These are phyloP conservation scores for Atkinsonella hypoxylon DNA, from an alignment of 2,329 filamentous ascomycete species.

Conservation along the genomic window DNA sequence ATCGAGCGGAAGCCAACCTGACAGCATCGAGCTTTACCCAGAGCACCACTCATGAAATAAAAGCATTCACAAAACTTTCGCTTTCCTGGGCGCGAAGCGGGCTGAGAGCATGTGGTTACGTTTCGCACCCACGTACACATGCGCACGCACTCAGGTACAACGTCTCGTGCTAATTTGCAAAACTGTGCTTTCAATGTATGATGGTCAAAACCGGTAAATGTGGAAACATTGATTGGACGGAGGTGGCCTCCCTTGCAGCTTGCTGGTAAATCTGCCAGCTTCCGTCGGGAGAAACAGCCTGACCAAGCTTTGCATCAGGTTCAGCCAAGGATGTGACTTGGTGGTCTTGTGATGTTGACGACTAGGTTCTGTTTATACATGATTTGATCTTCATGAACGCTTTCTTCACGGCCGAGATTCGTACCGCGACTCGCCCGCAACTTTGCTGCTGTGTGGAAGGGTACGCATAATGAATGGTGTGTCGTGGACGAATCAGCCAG, in stretches of 20 bases:
- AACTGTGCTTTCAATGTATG: background rate
- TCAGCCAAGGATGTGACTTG: background rate
- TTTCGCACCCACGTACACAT: background rate
- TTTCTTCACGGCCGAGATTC: no score
- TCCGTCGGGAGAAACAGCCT: background rate
- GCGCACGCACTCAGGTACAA: background rate
- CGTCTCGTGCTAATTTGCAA: background rate
- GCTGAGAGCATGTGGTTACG: constrained; percentile 2
- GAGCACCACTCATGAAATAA: no score
- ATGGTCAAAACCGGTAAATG: constrained; percentile 15
- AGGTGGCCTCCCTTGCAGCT: background rate
- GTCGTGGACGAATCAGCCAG: background rate
- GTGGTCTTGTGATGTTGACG: background rate
- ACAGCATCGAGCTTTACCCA: no score
- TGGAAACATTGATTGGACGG: constrained; percentile 14
- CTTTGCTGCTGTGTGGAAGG: background rate
- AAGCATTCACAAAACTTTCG: no score
- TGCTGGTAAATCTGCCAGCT: background rate
- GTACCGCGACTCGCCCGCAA: no score
- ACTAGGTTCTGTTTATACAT: no score
- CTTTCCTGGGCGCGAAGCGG: no score
- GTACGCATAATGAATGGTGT: background rate
- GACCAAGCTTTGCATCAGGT: background rate
- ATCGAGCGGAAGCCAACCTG: no score
- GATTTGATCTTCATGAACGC: no score